A percentile compares a stretch with the other conserved stretches of the same genome.
Evolutionary conservation across 2,329 filamentous ascomycete genomes (phyloP).

Genomic region (Bipolaris victoriae): DNA sequence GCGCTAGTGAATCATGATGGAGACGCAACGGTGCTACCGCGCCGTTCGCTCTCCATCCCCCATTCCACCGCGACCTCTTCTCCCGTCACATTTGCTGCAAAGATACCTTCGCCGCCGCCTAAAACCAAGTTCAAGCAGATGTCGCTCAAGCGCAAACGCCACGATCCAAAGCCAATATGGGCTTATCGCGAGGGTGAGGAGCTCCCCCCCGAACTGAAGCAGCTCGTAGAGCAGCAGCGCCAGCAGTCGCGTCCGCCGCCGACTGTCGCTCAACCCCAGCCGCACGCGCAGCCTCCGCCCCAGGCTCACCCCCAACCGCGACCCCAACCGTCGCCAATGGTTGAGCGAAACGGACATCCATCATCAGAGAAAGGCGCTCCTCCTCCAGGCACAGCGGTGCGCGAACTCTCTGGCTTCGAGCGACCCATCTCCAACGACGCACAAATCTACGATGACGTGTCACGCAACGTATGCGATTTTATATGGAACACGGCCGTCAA

Average conservation of each 20-base stretch:
- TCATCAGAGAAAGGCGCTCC: conserved; percentile 14
- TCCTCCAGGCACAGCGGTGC: conserved; percentile 11
- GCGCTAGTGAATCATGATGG: conserved; percentile 44
- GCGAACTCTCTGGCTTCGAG: conserved; percentile 51
- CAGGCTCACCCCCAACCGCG: conserved; percentile 10
- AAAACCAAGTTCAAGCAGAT: conserved; percentile 33
- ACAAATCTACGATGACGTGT: conserved; percentile 72
- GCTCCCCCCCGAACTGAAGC: conserved; percentile 33
- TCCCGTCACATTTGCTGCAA: conserved; percentile 36
- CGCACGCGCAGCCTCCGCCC: conserved; percentile 23
- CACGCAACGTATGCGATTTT: conserved; percentile 80
- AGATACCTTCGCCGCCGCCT: conserved; percentile 35
- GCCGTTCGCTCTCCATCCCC: conserved; percentile 40
- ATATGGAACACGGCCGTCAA: conserved; percentile 74
- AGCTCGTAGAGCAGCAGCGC: conserved; percentile 31
- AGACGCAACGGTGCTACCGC: conserved; percentile 38
- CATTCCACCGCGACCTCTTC: conserved; percentile 37
- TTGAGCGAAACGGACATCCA: conserved; percentile 29
- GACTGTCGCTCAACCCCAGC: conserved; percentile 22
- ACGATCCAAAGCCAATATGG: conserved; percentile 48
- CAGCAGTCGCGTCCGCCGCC: conserved; percentile 33
- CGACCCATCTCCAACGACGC: conserved; percentile 71
- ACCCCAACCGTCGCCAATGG: conserved; percentile 18
- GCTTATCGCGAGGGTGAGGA: conserved; percentile 40
- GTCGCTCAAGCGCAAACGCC: conserved; percentile 44